These are phyloP conservation scores for Talaromyces wortmannii DNA, from an alignment of 495 filamentous ascomycete genomes.

Conservation along the genomic window DNA sequence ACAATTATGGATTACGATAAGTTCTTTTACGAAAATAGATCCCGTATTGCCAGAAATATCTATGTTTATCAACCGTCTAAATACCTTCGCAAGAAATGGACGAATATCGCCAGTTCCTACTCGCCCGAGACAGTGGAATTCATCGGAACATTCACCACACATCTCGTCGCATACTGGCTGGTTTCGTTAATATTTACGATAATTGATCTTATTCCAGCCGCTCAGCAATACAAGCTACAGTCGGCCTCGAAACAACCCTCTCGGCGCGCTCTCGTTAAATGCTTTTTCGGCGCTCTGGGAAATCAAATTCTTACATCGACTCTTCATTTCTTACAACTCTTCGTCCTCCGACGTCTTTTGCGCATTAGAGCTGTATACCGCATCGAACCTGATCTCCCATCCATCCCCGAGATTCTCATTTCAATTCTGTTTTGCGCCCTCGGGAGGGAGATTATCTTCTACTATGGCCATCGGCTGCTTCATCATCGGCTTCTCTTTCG, in stretches of 20 bases:
- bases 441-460: slow-evolving; percentile 47
- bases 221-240: slow-evolving; percentile 50
- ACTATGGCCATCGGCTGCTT: slow-evolving; percentile 48
- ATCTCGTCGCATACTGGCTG: slow-evolving; percentile 45
- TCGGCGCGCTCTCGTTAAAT: slow-evolving; percentile 33
- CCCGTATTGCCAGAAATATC: too few species aligned
- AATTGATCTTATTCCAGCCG: slow-evolving; percentile 37
- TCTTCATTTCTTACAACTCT: slow-evolving; percentile 14
- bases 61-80: too few species aligned
- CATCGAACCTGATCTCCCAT: slow-evolving; percentile 24
- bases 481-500: slow-evolving; percentile 43
- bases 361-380: slow-evolving; percentile 26
- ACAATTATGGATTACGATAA: too few species aligned
- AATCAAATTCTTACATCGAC: slow-evolving; percentile 39
- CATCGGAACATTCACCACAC: slow-evolving; percentile 33
- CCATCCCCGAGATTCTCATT: slow-evolving; percentile 19
- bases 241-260: slow-evolving; percentile 43
- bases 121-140: slow-evolving; percentile 33
- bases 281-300: slow-evolving; percentile 31
- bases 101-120: slow-evolving; percentile 14
- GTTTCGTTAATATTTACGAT: slow-evolving; percentile 33
- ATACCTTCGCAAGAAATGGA: slow-evolving; percentile 10
- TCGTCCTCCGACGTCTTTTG: slow-evolving; percentile 3
- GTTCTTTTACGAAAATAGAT: too few species aligned
- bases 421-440: slow-evolving; percentile 41